Evolutionary conservation across 2,329 filamentous ascomycete genomes (phyloP).

Genomic region (Cytospora chrysosperma): DNA sequence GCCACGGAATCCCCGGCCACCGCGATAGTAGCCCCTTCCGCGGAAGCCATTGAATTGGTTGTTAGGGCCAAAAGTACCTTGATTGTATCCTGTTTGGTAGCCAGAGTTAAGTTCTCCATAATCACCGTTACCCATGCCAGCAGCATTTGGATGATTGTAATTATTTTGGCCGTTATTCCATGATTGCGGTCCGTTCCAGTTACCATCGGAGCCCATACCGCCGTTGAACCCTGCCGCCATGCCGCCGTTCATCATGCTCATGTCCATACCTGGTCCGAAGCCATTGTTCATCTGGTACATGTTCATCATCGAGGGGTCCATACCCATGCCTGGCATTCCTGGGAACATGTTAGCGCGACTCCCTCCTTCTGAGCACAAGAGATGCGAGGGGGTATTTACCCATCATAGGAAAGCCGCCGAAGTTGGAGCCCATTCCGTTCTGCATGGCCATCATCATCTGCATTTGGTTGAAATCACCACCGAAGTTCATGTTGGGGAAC

Average conservation of each 20-base stretch:
- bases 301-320: slow-evolving; percentile 77
- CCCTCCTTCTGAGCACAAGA: not conserved
- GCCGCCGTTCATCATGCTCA: slow-evolving; percentile 72
- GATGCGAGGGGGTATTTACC: slow-evolving; percentile 61
- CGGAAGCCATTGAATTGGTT: slow-evolving; percentile 78
- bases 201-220: slow-evolving; percentile 68
- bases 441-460: slow-evolving; percentile 79
- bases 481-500: slow-evolving; percentile 61
- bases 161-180: slow-evolving; percentile 87
- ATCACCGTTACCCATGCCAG: slow-evolving; percentile 77
- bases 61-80: slow-evolving; percentile 80
- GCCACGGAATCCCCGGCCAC: slow-evolving; percentile 49
- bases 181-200: slow-evolving; percentile 78
- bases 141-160: slow-evolving; percentile 83
- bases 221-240: slow-evolving; percentile 78
- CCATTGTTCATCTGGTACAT: slow-evolving; percentile 74
- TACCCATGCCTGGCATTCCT: slow-evolving; percentile 81
- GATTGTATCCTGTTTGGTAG: slow-evolving; percentile 75
- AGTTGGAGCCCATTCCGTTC: slow-evolving; percentile 60
- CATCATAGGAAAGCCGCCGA: slow-evolving; percentile 74
- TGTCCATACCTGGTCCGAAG: slow-evolving; percentile 75
- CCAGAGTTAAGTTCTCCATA: slow-evolving; percentile 77
- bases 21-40: slow-evolving; percentile 64
- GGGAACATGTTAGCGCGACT: slow-evolving; percentile 32
- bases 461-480: slow-evolving; percentile 68